Conservation (phyloP, 2,329 filamentous ascomycete genomes). For the Pseudomassariella vexata region DNA sequence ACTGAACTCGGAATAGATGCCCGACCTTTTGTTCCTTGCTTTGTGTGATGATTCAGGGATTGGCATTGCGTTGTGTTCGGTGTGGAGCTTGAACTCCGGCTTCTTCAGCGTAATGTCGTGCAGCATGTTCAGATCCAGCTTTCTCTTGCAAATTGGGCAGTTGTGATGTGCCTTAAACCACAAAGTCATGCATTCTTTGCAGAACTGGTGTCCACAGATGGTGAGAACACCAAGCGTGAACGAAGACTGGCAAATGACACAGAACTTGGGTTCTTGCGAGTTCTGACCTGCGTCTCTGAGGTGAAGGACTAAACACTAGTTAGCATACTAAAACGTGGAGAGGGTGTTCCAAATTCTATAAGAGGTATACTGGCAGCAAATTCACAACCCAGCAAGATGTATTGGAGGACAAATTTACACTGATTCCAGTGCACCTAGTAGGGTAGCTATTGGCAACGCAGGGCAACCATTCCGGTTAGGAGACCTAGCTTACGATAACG, state of each 20-base stretch:
- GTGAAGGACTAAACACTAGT: slow-evolving; percentile 38
- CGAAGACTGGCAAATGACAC: slow-evolving; percentile 75
- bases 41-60: slow-evolving; percentile 5
- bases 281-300: slow-evolving; percentile 54
- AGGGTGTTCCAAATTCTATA: too few relatives aligned
- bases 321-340: slow-evolving; percentile 15
- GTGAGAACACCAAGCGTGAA: slow-evolving; percentile 81
- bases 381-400: too few relatives aligned
- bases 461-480: too few relatives aligned
- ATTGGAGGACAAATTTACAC: too few relatives aligned
- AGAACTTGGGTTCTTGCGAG: slow-evolving; percentile 61
- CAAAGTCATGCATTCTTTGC: slow-evolving; percentile 74
- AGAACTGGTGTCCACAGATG: slow-evolving; percentile 87
- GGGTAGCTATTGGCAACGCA: too few relatives aligned
- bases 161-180: slow-evolving; percentile 73
- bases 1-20: slow-evolving; percentile 75
- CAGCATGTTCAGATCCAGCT: slow-evolving; percentile 60
- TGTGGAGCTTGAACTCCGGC: slow-evolving; percentile 62
- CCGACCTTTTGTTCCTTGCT: slow-evolving; percentile 25
- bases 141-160: slow-evolving; percentile 80
- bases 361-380: too few relatives aligned
- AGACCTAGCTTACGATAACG: slow-evolving; percentile 67
- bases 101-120: slow-evolving; percentile 84
- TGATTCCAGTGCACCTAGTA: too few relatives aligned
- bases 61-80: slow-evolving; percentile 36